Evolutionary conservation across 2,329 filamentous ascomycete genomes (phyloP), one percentile per base, ranked within the genome.

Genomic region (Neonectria magnoliae): DNA sequence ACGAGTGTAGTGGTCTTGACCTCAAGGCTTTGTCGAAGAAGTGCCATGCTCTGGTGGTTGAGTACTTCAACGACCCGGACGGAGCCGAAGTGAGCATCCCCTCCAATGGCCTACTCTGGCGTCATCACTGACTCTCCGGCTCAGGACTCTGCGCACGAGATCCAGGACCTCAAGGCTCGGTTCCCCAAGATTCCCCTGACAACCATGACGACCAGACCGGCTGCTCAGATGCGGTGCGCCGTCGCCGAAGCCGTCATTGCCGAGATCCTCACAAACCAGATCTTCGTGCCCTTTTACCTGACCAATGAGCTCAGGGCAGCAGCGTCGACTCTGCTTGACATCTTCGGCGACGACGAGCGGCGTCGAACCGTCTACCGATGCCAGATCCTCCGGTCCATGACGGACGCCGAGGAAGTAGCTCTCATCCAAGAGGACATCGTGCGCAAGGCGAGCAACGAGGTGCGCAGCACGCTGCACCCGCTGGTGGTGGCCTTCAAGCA

Each of bases 231-330:
- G 59, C 72, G 75, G 25, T 75, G 75, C 27, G 74, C 76, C 1
- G 67, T 70, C 5, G 75, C 75, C n/a, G 73, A 77, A 7, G 68
- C 68, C 3, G 65, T 77, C 18, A 60, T 77, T 1, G 67, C 70
- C 33, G 68, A 72, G 18, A 62, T 65, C 1, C 66, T 77, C 8
- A 65, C 68, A 8, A 50, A 62, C 0, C 72, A 75, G 45, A 69
- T 77, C n/a, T 76, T 77, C 51, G 67, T 71, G 7, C 73, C 75
- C 2, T 75, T 77, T n/a, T 76, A 76, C 51, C 62, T 76, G 3
- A 58, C 70, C 0, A 63, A 51, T 1, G 67, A 69, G 2, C 36
- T 57, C 33, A 68, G 69, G 2, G 38, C 50, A 1, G 54, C 71
- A 1, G 71, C 74, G 0, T 65, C 67, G 0, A 57, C 64, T 16